Percentiles rank a stretch among this genome's conserved stretches.
phyloP scores from a whole-genome alignment of 2,329 filamentous ascomycete species.

The Cladorrhinum sp. region DNA sequence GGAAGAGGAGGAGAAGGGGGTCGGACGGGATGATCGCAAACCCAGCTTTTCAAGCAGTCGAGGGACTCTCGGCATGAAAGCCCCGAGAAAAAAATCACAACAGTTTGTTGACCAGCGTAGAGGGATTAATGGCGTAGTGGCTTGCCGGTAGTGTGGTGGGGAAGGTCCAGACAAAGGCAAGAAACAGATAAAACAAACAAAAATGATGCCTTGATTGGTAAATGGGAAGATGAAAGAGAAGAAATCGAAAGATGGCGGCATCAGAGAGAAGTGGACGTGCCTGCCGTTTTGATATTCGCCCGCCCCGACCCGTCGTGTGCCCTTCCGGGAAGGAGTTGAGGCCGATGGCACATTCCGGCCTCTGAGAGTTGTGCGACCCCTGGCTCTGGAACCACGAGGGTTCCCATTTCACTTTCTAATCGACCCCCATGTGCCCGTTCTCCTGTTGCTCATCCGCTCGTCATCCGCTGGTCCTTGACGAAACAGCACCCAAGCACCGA shows the following conservation, averaged over 20 bases:
- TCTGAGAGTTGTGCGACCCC: background rate
- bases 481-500: conserved; percentile 1
- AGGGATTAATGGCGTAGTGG: background rate
- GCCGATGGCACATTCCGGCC: background rate
- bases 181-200: background rate
- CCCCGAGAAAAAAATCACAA: background rate
- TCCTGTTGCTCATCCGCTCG: background rate
- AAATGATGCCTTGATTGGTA: background rate
- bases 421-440: background rate
- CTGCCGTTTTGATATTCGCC: conserved; percentile 13
- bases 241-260: conserved; percentile 4
- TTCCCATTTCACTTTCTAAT: background rate
- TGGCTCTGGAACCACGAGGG: conserved; percentile 4
- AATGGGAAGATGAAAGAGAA: background rate
- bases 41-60: background rate
- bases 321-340: background rate
- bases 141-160: background rate
- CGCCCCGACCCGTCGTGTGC: conserved; percentile 1
- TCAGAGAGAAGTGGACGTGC: conserved; percentile 4
- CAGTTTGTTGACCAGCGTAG: background rate
- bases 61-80: background rate
- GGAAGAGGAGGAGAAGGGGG: background rate
- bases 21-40: background rate
- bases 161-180: background rate
- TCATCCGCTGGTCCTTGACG: background rate